Conservation (phyloP, 768 basidiomycete genomes). For the Lactifluus pinguis region DNA sequence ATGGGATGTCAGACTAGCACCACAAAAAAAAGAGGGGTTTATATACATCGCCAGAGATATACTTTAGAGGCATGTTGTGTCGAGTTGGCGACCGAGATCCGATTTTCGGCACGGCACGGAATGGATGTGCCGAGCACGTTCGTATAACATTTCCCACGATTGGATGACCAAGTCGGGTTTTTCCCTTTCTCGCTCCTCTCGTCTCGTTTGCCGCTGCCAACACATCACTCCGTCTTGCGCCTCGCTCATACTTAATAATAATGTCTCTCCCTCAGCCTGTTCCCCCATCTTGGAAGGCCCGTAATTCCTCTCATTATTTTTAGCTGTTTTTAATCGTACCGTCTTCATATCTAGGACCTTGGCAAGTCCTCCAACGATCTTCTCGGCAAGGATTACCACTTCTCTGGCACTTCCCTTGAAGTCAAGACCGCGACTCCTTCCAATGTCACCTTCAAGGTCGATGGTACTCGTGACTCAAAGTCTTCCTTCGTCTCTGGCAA, state of each 20-base stretch:
- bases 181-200: not conserved
- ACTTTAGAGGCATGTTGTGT: slow-evolving; percentile 26
- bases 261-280: slow-evolving; percentile 95
- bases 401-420: slow-evolving; percentile 63
- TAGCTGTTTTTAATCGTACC: not conserved
- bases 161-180: not conserved
- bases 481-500: slow-evolving; percentile 71
- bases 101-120: not conserved
- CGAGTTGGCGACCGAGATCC: not conserved
- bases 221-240: slow-evolving; percentile 15
- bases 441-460: slow-evolving; percentile 89
- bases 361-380: slow-evolving; percentile 98
- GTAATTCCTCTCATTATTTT: slow-evolving; percentile 15
- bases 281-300: slow-evolving; percentile 93
- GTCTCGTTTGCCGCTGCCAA: slow-evolving; percentile 23
- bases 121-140: not conserved
- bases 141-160: not conserved
- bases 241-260: slow-evolving; percentile 8
- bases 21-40: not conserved
- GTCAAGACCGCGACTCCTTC: slow-evolving; percentile 87
- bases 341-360: slow-evolving; percentile 51
- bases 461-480: slow-evolving; percentile 73
- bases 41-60: slow-evolving; percentile 31
- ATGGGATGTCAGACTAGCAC: not conserved
- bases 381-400: slow-evolving; percentile 85